These are phyloP conservation scores for Terana coerulea DNA, from an alignment of 768 basidiomycete species.

Conservation along the genomic window DNA sequence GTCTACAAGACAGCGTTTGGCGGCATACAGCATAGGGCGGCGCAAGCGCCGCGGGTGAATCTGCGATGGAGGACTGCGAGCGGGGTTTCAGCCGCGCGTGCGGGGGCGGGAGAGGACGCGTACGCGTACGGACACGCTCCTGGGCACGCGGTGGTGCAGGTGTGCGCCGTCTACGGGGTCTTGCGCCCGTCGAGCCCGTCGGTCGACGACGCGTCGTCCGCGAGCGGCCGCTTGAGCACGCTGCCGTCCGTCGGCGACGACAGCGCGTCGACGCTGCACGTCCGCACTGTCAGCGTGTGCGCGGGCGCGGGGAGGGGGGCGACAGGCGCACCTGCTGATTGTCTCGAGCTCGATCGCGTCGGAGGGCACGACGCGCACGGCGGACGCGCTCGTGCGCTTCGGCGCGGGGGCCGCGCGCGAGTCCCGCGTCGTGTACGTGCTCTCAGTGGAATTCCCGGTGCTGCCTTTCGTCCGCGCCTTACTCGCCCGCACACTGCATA, in stretches of 20 bases:
- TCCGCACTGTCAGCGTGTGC: background rate
- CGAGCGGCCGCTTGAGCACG: background rate
- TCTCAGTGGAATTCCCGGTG: background rate
- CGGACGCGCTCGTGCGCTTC: background rate
- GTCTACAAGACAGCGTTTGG: too few relatives aligned
- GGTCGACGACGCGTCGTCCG: background rate
- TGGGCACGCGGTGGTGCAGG: too few relatives aligned
- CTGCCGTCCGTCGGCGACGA: background rate
- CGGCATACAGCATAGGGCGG: background rate
- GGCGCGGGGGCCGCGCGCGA: background rate
- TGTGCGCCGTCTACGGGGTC: background rate
- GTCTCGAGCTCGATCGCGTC: slow-evolving; percentile 4
- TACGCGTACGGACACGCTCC: background rate
- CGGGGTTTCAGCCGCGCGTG: background rate
- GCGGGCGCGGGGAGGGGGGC: background rate
- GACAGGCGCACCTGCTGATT: slow-evolving; percentile 1
- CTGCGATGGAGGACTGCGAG: slow-evolving; percentile 8
- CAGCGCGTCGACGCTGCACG: background rate
- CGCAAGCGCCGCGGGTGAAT: too few relatives aligned
- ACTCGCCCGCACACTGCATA: background rate
- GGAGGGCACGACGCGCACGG: background rate
- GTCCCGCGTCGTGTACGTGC: background rate
- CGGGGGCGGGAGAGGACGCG: background rate
- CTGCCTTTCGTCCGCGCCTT: background rate
- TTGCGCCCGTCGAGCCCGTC: background rate